Conservation (phyloP, 2,329 filamentous ascomycete species). For the Sporothrix brasiliensis region DNA sequence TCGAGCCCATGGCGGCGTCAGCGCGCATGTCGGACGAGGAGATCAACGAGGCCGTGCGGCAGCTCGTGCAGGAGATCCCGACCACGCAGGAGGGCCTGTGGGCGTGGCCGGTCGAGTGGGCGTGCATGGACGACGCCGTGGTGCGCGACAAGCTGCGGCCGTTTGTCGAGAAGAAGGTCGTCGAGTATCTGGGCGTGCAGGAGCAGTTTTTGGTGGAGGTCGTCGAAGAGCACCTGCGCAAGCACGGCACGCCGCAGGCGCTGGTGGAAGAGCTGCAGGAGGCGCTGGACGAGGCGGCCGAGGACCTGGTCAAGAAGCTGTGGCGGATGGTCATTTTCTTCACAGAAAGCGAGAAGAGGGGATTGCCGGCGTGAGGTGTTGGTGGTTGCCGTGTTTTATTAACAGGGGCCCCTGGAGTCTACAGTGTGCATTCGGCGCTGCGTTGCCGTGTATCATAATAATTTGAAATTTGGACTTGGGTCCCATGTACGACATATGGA, state of each 20-base stretch:
- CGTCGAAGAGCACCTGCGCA: constrained; percentile 82
- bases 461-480: neutral
- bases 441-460: neutral
- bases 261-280: constrained; percentile 83
- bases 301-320: constrained; percentile 90
- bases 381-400: neutral
- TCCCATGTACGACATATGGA: no score
- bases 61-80: constrained; percentile 87
- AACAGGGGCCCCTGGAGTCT: neutral
- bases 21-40: constrained; percentile 82
- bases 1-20: constrained; percentile 69
- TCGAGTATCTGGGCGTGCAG: constrained; percentile 94
- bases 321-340: constrained; percentile 99
- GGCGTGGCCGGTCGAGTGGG: constrained; percentile 93
- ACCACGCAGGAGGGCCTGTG: constrained; percentile 83
- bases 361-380: constrained; percentile 62
- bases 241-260: constrained; percentile 72
- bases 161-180: constrained; percentile 97
- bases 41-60: constrained; percentile 75
- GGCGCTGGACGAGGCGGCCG: constrained; percentile 92
- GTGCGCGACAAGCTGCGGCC: constrained; percentile 85
- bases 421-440: neutral
- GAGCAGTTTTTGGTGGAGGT: constrained; percentile 94
- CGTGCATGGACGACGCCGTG: constrained; percentile 78
- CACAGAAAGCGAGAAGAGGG: constrained; percentile 89